Conservation (phyloP, 2,329 filamentous ascomycete species). For the Colletotrichum godetiae region DNA sequence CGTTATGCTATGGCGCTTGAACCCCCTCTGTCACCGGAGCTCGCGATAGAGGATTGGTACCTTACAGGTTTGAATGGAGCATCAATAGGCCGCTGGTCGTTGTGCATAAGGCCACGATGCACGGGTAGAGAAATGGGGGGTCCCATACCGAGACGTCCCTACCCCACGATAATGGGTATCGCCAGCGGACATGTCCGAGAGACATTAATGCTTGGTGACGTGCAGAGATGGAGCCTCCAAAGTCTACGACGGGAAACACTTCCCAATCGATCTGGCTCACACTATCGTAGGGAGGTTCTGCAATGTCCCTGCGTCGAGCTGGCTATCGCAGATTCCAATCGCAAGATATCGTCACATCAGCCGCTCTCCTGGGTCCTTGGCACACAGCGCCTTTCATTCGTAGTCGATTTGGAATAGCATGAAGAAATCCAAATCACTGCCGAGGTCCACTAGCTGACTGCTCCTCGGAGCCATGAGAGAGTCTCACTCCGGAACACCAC, state of each 20-base stretch:
- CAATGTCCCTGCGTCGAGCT: not conserved
- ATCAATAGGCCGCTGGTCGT: not conserved
- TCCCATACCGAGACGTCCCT: not conserved
- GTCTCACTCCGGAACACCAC: not conserved
- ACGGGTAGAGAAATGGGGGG: not conserved
- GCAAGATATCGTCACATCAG: not conserved
- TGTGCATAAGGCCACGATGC: conserved; percentile 8
- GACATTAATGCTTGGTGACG: not conserved
- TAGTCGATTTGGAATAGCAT: not conserved
- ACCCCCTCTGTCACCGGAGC: conserved; percentile 9
- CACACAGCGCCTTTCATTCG: not conserved
- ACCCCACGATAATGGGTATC: not conserved
- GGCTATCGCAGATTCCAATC: not conserved
- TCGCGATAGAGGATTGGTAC: conserved; percentile 12
- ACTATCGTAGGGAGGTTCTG: not conserved
- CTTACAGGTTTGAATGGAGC: not conserved
- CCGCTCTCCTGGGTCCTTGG: not conserved
- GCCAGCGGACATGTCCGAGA: conserved; percentile 24
- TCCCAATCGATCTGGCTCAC: too few species aligned
- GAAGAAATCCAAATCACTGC: not conserved
- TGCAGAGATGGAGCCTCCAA: not conserved
- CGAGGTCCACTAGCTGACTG: not conserved
- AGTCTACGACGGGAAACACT: not conserved
- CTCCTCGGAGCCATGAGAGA: not conserved
- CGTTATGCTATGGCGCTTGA: not conserved